These are phyloP conservation scores for Talaromyces sp. DNA, from an alignment of 2,329 filamentous ascomycete species.

Conservation along the genomic window DNA sequence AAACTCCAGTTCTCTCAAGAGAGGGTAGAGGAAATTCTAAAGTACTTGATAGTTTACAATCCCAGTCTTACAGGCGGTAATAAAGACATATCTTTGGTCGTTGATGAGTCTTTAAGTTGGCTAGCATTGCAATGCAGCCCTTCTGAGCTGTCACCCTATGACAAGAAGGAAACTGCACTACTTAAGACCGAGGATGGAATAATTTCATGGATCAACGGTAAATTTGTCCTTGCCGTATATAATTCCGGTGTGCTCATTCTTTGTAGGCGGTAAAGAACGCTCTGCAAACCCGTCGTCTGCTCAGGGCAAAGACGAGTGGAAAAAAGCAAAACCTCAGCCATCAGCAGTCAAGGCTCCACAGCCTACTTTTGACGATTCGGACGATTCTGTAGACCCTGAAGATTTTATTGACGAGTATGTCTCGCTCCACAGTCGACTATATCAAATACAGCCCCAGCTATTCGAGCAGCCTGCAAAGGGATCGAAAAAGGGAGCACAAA, in stretches of 20 bases:
- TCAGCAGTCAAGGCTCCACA: constrained; percentile 18
- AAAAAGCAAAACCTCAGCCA: constrained; percentile 21
- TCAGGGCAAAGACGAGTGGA: constrained; percentile 19
- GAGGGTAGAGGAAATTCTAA: constrained; percentile 59
- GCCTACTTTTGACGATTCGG: constrained; percentile 34
- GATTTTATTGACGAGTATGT: constrained; percentile 71
- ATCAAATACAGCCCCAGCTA: constrained; percentile 53
- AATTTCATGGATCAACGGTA: constrained; percentile 34
- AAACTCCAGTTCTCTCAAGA: constrained; percentile 62
- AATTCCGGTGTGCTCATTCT: constrained; percentile 20
- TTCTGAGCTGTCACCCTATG: constrained; percentile 68
- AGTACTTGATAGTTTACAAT: constrained; percentile 62
- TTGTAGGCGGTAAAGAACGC: constrained; percentile 24
- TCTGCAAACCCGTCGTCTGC: constrained; percentile 19
- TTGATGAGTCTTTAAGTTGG: constrained; percentile 87
- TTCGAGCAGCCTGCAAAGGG: constrained; percentile 37
- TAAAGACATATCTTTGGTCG: constrained; percentile 71
- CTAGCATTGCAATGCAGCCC: constrained; percentile 69
- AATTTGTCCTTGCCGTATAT: constrained; percentile 6
- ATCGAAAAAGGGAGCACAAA: constrained; percentile 33
- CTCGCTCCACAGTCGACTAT: constrained; percentile 64
- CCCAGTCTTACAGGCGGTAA: constrained; percentile 51
- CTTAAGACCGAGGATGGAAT: constrained; percentile 26
- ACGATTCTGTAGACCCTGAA: constrained; percentile 70
- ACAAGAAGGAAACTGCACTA: constrained; percentile 35